Conservation (phyloP, 176 grass and related monocot genomes). For the Chloris gayana region DNA sequence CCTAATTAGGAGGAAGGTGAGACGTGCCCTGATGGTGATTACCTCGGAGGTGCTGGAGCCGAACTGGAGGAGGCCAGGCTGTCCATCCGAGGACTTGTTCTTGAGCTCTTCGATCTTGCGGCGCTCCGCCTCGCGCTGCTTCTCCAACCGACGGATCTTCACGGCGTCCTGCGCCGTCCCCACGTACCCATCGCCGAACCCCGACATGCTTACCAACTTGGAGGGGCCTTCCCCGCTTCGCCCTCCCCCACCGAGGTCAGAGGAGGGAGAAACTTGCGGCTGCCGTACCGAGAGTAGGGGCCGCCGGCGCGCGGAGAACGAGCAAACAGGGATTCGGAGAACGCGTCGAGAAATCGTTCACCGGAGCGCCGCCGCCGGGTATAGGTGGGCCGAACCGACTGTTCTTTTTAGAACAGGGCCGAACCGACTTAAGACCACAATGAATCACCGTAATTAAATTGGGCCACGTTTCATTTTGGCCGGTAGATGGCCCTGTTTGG, state of each 20-base stretch:
- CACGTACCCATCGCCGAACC: conserved; percentile 94
- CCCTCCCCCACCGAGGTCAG: not conserved
- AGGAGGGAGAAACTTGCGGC: not conserved
- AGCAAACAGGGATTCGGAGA: conserved; percentile 21
- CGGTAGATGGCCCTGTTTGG: too few relatives aligned
- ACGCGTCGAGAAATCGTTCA: not conserved
- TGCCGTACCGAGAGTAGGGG: not conserved
- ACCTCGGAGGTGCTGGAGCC: conserved; percentile 99
- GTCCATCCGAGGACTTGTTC: conserved; percentile 72
- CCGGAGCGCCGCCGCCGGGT: not conserved
- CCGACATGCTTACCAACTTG: conserved; percentile 57
- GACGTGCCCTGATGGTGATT: not conserved
- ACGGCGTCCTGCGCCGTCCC: conserved; percentile 90
- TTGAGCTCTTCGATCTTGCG: conserved; percentile 95
- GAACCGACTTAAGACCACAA: not conserved
- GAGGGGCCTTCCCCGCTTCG: not conserved
- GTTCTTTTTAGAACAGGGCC: too few relatives aligned
- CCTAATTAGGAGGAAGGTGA: not conserved
- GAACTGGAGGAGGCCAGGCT: conserved; percentile 97
- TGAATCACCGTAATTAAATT: not conserved
- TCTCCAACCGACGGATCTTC: conserved; percentile 97
- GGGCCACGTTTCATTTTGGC: not conserved
- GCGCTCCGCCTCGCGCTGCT: conserved; percentile 95
- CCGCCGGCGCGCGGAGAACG: not conserved
- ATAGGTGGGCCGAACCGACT: not conserved